phyloP scores from a whole-genome alignment of 495 filamentous ascomycete genomes.

The Aspergillus hancockii region DNA sequence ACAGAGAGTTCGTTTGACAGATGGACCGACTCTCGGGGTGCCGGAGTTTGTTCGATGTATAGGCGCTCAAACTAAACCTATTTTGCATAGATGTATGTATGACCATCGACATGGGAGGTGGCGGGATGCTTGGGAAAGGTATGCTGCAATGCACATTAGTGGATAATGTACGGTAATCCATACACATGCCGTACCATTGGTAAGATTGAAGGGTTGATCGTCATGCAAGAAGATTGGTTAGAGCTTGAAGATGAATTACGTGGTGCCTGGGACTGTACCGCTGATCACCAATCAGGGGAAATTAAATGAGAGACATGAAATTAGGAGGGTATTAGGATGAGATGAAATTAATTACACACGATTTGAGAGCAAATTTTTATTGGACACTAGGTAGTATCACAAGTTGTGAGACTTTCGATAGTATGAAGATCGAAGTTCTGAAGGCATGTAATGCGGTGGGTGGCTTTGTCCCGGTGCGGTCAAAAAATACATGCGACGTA shows the following conservation, averaged over 20 bases:
- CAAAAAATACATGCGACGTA: background rate
- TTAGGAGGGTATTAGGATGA: background rate
- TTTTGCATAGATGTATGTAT: background rate
- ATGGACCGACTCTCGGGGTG: background rate
- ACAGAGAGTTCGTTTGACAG: background rate
- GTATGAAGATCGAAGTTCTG: too few relatives aligned
- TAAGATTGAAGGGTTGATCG: constrained; percentile 5
- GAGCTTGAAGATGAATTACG: constrained; percentile 3
- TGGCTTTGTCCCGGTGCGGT: too few relatives aligned
- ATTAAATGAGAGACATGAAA: background rate
- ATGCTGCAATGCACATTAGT: background rate
- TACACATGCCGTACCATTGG: background rate
- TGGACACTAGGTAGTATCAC: background rate
- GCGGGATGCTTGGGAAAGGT: too few relatives aligned
- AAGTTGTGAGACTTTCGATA: too few relatives aligned
- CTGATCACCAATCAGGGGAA: background rate
- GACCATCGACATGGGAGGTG: background rate
- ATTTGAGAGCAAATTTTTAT: background rate
- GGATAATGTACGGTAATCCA: background rate
- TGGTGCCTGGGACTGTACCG: constrained; percentile 1
- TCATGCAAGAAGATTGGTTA: background rate
- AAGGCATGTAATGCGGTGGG: too few relatives aligned
- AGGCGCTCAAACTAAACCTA: background rate
- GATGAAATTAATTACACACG: background rate
- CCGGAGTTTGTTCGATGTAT: background rate